Percentiles rank a stretch among this genome's conserved stretches.
Conservation (phyloP, 768 basidiomycete species). For the Phallus indusiatus region DNA sequence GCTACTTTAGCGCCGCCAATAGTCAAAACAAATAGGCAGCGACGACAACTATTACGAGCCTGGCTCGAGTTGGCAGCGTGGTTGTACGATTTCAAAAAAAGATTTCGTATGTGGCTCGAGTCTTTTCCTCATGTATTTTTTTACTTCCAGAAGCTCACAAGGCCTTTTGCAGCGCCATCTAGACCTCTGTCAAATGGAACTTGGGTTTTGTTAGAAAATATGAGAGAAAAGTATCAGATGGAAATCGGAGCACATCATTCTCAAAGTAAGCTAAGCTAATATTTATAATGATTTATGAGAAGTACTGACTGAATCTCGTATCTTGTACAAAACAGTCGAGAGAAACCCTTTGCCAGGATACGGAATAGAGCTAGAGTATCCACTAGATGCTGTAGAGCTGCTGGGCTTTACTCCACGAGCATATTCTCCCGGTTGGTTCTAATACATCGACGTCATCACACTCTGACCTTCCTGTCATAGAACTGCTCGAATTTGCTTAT, state of each 20-base stretch:
- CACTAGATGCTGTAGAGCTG: neutral
- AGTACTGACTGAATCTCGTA: neutral
- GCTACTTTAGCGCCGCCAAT: constrained; percentile 43
- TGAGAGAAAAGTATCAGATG: constrained; percentile 32
- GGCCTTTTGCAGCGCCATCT: neutral
- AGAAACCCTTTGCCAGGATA: neutral
- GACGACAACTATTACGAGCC: constrained; percentile 59
- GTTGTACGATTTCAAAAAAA: constrained; percentile 46
- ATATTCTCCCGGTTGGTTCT: constrained; percentile 49
- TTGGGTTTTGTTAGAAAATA: constrained; percentile 8
- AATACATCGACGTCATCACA: neutral
- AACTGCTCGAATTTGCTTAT: constrained; percentile 70
- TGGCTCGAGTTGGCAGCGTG: constrained; percentile 74
- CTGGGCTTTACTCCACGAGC: constrained; percentile 62
- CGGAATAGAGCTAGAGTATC: constrained; percentile 1
- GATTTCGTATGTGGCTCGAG: constrained; percentile 15
- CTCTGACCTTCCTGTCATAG: constrained; percentile 25
- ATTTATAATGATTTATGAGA: too few relatives aligned
- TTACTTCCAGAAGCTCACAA: neutral
- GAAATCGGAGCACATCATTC: constrained; percentile 70
- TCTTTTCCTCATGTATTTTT: neutral
- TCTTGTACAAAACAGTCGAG: neutral
- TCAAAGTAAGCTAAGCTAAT: constrained; percentile 43
- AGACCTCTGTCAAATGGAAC: neutral
- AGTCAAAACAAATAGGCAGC: constrained; percentile 40